Evolutionary conservation across 495 filamentous ascomycete species (phyloP), one percentile per base, ranked within the genome.

Genomic region (Neurospora sp.): DNA sequence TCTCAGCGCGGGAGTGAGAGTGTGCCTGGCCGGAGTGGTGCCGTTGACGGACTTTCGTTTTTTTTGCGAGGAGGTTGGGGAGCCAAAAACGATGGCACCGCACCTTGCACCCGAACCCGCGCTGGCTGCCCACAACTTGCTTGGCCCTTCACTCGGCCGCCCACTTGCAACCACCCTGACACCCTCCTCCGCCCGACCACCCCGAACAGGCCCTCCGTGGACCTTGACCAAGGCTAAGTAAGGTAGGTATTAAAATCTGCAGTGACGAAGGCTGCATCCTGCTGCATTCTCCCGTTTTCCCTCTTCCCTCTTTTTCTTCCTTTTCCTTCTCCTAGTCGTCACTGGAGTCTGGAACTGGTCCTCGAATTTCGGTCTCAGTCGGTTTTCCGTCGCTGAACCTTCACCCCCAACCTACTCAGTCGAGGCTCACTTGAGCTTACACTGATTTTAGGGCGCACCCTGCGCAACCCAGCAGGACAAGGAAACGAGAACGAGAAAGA

Each of bases 21-120:
- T 34, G 54, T 66, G 28, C 45, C 21, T 54, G 45, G 45, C 45
- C 13, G 24, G 54, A 31, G 54, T 66, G 54, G 28, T 34, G 54
- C 15, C 15, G 54, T 34, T 15, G 54, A 34, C 54, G 28, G 54
- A 15, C 28, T 15, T 31, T 28, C 24, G 24, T 54, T 54, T 62
- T 62, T 13, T 73, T 75, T 43, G 48, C 28, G 78, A 74, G 79
- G 79, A 76, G 79, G 79, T 77, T 81, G 79, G 79, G 78, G 71
- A 19, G 31, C 21, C 36, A 75, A 73, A 74, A 42, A 71, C 71
- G 39, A 71, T 38, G 71, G 69, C 74, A 74, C 72, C 73, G 76
- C 75, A 73, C 74, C 73, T 71, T 74, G 73, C 40, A 71, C 78
- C 74, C 78, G 77, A 77, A 34, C 54, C 48, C 48, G 21, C 48